Evolutionary conservation across 495 filamentous ascomycete genomes (phyloP).

Genomic region (Penicillium desertorum): DNA sequence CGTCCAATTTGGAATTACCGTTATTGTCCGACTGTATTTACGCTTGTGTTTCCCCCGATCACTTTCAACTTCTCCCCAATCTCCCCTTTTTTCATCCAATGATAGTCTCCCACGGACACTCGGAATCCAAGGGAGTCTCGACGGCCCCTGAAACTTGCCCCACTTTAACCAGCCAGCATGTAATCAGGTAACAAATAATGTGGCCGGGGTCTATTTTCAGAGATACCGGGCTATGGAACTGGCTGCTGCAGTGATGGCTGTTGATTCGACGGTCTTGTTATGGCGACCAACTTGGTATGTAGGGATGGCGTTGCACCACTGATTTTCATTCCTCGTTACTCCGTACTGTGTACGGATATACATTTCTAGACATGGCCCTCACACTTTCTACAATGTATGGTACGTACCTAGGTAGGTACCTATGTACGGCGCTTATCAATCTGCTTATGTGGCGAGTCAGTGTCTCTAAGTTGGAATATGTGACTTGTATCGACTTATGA

Average conservation of each 20-base stretch:
- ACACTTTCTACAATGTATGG: not conserved
- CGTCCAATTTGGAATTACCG: slow-evolving; percentile 10
- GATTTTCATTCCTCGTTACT: slow-evolving; percentile 35
- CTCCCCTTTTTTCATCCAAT: slow-evolving; percentile 15
- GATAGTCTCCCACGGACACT: not conserved
- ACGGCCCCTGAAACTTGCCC: slow-evolving; percentile 37
- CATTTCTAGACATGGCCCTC: not conserved
- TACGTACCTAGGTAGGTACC: too few species aligned
- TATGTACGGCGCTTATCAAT: not conserved
- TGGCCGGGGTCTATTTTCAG: slow-evolving; percentile 14
- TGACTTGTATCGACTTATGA: not conserved
- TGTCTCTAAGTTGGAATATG: not conserved
- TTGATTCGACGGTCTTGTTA: slow-evolving; percentile 29
- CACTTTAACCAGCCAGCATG: slow-evolving; percentile 18
- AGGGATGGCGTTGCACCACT: slow-evolving; percentile 29
- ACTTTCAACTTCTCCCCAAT: not conserved
- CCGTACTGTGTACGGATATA: not conserved
- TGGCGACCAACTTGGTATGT: slow-evolving; percentile 31
- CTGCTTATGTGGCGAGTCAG: not conserved
- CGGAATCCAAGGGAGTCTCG: slow-evolving; percentile 33
- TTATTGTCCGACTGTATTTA: slow-evolving; percentile 14
- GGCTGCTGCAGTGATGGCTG: not conserved
- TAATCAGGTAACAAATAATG: slow-evolving; percentile 28
- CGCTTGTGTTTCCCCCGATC: slow-evolving; percentile 10
- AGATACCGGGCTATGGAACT: slow-evolving; percentile 17